These are phyloP conservation scores for Orbilia brochopaga DNA, from an alignment of 2,329 filamentous ascomycete genomes.

Conservation along the genomic window DNA sequence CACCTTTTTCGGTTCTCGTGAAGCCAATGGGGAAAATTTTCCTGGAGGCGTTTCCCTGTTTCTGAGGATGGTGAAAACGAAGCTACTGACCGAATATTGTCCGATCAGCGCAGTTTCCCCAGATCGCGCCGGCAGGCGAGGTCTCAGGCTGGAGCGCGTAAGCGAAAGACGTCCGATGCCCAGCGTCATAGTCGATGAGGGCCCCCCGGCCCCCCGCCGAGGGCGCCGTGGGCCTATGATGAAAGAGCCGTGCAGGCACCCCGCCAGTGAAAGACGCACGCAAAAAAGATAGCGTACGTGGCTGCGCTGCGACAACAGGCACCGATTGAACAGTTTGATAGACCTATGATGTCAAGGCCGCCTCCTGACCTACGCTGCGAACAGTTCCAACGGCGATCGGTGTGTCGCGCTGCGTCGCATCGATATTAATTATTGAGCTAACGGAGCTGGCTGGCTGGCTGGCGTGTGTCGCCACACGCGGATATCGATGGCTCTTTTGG, in stretches of 20 bases:
- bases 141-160: slow-evolving; percentile 15
- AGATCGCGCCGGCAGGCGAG: slow-evolving; percentile 21
- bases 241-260: slow-evolving; percentile 7
- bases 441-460: slow-evolving; percentile 1
- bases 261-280: background rate
- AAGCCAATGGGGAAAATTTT: no score
- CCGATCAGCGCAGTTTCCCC: slow-evolving; percentile 20
- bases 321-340: background rate
- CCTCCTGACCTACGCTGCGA: background rate
- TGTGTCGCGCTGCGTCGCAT: slow-evolving; percentile 9
- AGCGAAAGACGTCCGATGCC: slow-evolving; percentile 24
- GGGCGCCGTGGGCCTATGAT: slow-evolving; percentile 12
- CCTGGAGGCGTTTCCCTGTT: slow-evolving; percentile 2
- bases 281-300: background rate
- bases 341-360: slow-evolving; percentile 1
- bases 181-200: slow-evolving; percentile 2
- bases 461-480: slow-evolving; percentile 26
- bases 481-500: slow-evolving; percentile 7
- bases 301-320: slow-evolving; percentile 17
- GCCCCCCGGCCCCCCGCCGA: background rate
- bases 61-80: background rate
- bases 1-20: no score
- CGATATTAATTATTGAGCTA: background rate
- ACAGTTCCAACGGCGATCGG: background rate
- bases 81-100: background rate